Percentiles rank a stretch among this genome's conserved stretches.
phyloP scores from a whole-genome alignment of 2,329 filamentous ascomycete species.

The Xylariaceae sp. region DNA sequence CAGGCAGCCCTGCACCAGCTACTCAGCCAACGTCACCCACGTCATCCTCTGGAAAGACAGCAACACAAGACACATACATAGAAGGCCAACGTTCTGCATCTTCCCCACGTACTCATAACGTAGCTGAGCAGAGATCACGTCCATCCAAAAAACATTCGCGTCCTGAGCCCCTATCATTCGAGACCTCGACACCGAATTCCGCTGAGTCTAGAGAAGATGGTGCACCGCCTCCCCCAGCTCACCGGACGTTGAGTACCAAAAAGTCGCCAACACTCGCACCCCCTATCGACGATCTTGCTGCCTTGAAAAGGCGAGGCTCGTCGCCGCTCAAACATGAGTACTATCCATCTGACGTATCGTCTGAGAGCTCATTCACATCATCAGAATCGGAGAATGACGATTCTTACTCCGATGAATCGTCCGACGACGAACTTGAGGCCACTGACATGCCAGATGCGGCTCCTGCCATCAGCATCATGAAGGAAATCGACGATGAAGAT shows the following conservation, averaged over 20 bases:
- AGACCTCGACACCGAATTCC: constrained; percentile 32
- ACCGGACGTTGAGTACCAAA: constrained; percentile 43
- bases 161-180: constrained; percentile 34
- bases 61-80: constrained; percentile 33
- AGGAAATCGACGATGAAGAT: constrained; percentile 13
- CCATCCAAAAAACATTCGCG: constrained; percentile 37
- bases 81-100: constrained; percentile 19
- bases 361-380: constrained; percentile 33
- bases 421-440: constrained; percentile 56
- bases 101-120: constrained; percentile 8
- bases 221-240: constrained; percentile 52
- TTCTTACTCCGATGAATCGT: constrained; percentile 41
- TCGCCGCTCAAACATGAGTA: constrained; percentile 98
- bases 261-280: constrained; percentile 38
- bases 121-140: constrained; percentile 7
- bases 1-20: constrained; percentile 25
- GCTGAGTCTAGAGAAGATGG: constrained; percentile 47
- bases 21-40: constrained; percentile 17
- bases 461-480: constrained; percentile 54
- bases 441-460: constrained; percentile 57
- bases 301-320: constrained; percentile 68
- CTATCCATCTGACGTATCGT: constrained; percentile 71
- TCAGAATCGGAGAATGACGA: constrained; percentile 45
- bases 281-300: constrained; percentile 45
- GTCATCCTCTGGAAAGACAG: constrained; percentile 35